Conservation (phyloP, 352 stramenopile genomes). For the Globisporangium spinosum region DNA sequence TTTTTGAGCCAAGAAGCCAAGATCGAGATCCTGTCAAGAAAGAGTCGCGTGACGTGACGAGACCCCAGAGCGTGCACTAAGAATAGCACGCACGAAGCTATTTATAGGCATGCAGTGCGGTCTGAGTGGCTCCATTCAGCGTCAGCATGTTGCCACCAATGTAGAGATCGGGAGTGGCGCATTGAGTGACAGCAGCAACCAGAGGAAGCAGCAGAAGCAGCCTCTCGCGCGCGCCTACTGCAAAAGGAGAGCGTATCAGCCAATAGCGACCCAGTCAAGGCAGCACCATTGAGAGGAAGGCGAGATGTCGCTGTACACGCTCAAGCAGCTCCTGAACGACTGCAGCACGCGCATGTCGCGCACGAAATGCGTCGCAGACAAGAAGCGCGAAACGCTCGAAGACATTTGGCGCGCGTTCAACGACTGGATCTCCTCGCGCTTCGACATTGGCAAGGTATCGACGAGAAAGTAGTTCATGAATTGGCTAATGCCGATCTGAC, state of each 20-base stretch:
- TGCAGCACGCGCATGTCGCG: constrained; percentile 56
- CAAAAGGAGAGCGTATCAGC: not conserved
- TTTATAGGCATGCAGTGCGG: not conserved
- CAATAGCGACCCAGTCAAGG: not conserved
- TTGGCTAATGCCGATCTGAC: not conserved
- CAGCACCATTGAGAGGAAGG: not conserved
- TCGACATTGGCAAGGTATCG: constrained; percentile 56
- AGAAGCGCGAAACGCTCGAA: constrained; percentile 70
- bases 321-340: constrained; percentile 70
- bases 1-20: not conserved
- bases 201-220: not conserved
- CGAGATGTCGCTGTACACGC: constrained; percentile 72
- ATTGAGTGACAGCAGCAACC: not conserved
- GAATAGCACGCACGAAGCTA: not conserved
- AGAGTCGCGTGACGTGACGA: not conserved
- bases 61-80: not conserved
- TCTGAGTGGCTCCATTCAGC: not conserved
- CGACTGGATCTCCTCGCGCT: constrained; percentile 73
- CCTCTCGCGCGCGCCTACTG: not conserved
- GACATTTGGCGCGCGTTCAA: constrained; percentile 71
- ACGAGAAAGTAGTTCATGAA: not conserved
- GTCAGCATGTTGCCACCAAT: not conserved
- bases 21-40: not conserved
- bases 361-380: constrained; percentile 50
- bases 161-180: not conserved